These are phyloP conservation scores for Cladophialophora immunda DNA, from an alignment of 2,329 filamentous ascomycete species.

Conservation along the genomic window DNA sequence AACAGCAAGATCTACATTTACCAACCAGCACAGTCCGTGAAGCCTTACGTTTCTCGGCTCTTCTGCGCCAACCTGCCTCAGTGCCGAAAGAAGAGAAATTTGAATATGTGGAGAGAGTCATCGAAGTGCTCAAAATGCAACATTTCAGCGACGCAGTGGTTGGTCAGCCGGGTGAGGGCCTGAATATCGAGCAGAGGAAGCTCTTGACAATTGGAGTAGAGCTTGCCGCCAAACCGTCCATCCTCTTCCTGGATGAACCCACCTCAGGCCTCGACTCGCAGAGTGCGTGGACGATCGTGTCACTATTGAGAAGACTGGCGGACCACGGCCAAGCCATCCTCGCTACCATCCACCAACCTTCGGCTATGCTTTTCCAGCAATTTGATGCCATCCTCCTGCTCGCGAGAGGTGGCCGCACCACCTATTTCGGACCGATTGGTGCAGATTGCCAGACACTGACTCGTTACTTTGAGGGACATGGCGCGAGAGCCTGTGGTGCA, in stretches of 20 bases:
- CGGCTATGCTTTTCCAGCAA: slow-evolving; percentile 87
- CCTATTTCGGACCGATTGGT: slow-evolving; percentile 74
- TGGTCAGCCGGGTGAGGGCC: slow-evolving; percentile 81
- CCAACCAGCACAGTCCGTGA: slow-evolving; percentile 70
- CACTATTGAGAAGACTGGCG: slow-evolving; percentile 84
- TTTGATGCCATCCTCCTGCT: slow-evolving; percentile 72
- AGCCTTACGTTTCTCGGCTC: slow-evolving; percentile 82
- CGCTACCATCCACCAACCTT: slow-evolving; percentile 93
- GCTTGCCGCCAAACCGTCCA: slow-evolving; percentile 84
- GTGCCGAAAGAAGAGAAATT: slow-evolving; percentile 77
- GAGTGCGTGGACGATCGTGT: slow-evolving; percentile 87
- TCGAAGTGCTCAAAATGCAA: slow-evolving; percentile 86
- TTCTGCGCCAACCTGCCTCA: slow-evolving; percentile 81
- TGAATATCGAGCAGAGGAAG: slow-evolving; percentile 69
- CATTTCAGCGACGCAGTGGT: slow-evolving; percentile 88
- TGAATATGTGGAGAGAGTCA: slow-evolving; percentile 86
- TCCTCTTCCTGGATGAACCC: slow-evolving; percentile 91
- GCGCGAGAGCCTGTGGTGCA: slow-evolving; percentile 64
- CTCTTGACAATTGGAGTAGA: slow-evolving; percentile 92
- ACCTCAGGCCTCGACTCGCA: slow-evolving; percentile 91
- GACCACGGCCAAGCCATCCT: slow-evolving; percentile 87
- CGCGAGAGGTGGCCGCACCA: slow-evolving; percentile 69
- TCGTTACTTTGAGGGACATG: slow-evolving; percentile 71
- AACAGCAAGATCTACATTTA: slow-evolving; percentile 7
- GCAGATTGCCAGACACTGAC: slow-evolving; percentile 63